Base-by-base conservation (phyloP, 805 yeast genomes). In the Kuraishia cidri region DNA sequence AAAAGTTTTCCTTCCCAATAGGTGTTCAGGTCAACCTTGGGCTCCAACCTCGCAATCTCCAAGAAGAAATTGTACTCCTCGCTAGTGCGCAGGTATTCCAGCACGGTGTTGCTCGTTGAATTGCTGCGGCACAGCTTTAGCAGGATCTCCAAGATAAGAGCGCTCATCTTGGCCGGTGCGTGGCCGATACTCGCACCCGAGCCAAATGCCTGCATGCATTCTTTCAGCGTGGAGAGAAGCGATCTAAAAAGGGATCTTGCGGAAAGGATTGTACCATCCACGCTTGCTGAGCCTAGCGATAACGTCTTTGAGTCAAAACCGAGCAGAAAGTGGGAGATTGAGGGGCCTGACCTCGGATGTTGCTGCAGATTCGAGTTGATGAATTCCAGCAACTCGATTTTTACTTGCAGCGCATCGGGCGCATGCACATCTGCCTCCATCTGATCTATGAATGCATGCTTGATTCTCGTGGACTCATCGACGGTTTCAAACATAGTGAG, bases 401-500 rank as follows among this genome's bases (percentile, higher is more conserved):
- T 85, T 10, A 75, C 47, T 4, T 55, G 58, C 22, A 77, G 51
- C 12, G 58, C 56, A 5, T 60, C 55, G 6, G 59, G 52, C n/a
- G 47, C 42, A 1, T 56, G 53, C 25, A 67, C 61, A 6, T 44
- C 60, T 5, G 72, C 44, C 28, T 71, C 78, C 15, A 80, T 45
- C 46, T 85, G 94, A 26, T 74, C 70, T 26, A 84, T 75, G 37
- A 87, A 76, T 0, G 86, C 75, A 43, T 71, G 72, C 38, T 81
- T 72, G 24, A 90, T 81, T 41, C 88, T 67, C 2, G 69, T 60
- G 0, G 94, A 75, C 43, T 88, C 96, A 42, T 84, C 84, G 21
- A 82, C 72, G 11, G 87, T 79, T 44, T 79, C 81, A 33, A 82
- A 66, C 24, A 83, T 66, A 0, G 85, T 75, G 30, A 88, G 53